Base-by-base conservation (phyloP, 306 rosid genomes). In the Carpinus fangiana region DNA sequence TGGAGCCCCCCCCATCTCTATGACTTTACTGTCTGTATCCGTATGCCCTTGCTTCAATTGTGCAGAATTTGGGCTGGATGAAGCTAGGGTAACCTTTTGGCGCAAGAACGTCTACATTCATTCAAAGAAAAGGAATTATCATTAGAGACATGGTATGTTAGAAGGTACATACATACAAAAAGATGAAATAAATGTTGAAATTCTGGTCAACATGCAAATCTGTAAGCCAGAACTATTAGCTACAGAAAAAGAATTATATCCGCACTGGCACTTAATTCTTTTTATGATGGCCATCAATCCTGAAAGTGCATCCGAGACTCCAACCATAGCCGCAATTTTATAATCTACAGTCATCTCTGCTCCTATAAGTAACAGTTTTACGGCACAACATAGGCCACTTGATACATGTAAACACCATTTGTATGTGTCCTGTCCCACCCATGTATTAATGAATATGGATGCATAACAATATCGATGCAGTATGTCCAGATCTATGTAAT, bases 31-130 rank as follows among this genome's bases (percentile, higher is more conserved):
- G 62, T 82, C 80, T 31, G 41, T 17, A 83, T 82, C 86, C 0
- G 76, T 59, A 69, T 86, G 74, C 71, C 85, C 83, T 62, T 76
- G 88, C 80, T 87, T 92, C 74, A 68, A 69, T 43, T 67, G 83
- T 55, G 83, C 74, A 73, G 85, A 80, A 71, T 80, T 67, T 57
- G 87, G 60, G 81, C 79, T 75, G 31, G 96, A 85, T 9, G 90
- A 86, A 68, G 82, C 97, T 61, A 96, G 83, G 76, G 90, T 93
- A 41, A 85, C 87, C 89, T 91, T 93, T 89, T 96, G 98, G 81
- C 99, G 96, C 94, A 96, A 52, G 89, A 96, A 96, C 45, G 99
- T 93, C 99, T 94, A 75, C 67, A 26, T 61, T 53, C 47, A 56
- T 57, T 77, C 9, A 46, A 77, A 60, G 57, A 78, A 64, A 78